These are phyloP conservation scores for Musa troglodytarum DNA, from an alignment of 176 grass and related monocot species.

Conservation along the genomic window DNA sequence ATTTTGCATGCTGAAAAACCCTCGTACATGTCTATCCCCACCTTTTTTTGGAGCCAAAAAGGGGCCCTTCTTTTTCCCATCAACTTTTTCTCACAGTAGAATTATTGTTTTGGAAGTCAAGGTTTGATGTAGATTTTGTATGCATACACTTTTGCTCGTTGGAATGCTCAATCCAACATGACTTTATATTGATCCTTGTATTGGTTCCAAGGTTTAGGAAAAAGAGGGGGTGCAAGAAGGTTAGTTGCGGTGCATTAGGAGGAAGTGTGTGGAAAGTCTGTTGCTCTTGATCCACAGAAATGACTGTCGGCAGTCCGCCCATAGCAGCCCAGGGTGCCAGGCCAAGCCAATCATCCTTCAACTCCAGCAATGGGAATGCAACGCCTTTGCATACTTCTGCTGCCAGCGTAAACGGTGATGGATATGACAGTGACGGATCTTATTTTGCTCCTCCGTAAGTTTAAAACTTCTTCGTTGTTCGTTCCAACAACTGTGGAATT, in stretches of 20 bases:
- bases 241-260: not conserved
- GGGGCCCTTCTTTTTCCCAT: not conserved
- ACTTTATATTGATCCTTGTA: not conserved
- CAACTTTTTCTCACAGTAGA: not conserved
- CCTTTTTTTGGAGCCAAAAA: not conserved
- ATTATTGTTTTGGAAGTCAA: not conserved
- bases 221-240: not conserved
- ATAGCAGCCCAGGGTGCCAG: slow-evolving; percentile 6
- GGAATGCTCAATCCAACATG: not conserved
- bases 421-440: slow-evolving; percentile 96
- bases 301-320: slow-evolving; percentile 23
- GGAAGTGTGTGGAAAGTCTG: not conserved
- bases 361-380: slow-evolving; percentile 32
- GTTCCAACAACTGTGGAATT: not conserved
- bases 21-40: not conserved
- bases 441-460: slow-evolving; percentile 90
- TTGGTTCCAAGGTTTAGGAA: not conserved
- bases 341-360: slow-evolving; percentile 21
- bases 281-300: slow-evolving; percentile 5
- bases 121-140: not conserved
- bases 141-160: not conserved
- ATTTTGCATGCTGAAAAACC: not conserved
- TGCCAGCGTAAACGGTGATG: slow-evolving; percentile 50
- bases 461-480: not conserved
- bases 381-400: slow-evolving; percentile 42